Conservation (phyloP, 2,329 filamentous ascomycete species). For the Cladobotryum mycophilum region DNA sequence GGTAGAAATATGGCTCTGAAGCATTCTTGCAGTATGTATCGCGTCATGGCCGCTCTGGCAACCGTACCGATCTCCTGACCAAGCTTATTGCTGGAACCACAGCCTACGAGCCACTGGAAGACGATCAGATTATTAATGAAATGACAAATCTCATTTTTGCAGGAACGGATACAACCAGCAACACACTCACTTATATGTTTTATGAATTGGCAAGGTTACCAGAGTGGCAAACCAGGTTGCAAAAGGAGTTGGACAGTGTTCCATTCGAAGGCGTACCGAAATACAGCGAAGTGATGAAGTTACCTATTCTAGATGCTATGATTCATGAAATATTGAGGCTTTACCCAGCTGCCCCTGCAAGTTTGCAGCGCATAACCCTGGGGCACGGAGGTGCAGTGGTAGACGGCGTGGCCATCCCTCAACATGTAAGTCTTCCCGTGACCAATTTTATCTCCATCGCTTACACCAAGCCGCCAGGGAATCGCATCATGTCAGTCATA, state of each 20-base stretch:
- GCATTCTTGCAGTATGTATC: neutral
- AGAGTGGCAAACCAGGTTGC: slow-evolving; percentile 1
- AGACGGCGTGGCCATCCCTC: no score
- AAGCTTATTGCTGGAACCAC: slow-evolving; percentile 1
- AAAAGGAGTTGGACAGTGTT: neutral
- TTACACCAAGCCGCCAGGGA: neutral
- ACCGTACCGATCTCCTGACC: slow-evolving; percentile 1
- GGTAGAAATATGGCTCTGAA: no score
- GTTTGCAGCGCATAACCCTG: neutral
- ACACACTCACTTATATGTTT: slow-evolving; percentile 1
- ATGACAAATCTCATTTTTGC: no score
- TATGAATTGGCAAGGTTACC: neutral
- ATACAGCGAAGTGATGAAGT: neutral
- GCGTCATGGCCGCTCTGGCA: neutral
- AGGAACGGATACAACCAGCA: neutral
- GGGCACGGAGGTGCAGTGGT: no score
- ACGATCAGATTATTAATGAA: no score
- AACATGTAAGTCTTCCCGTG: no score
- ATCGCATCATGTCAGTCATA: slow-evolving; percentile 1
- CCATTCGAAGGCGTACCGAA: neutral
- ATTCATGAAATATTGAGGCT: slow-evolving; percentile 1
- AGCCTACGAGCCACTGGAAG: no score
- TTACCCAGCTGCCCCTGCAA: slow-evolving; percentile 1
- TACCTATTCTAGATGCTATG: slow-evolving; percentile 1
- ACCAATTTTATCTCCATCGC: no score